phyloP scores from a whole-genome alignment of 306 rosid species.

The Benincasa hispida region DNA sequence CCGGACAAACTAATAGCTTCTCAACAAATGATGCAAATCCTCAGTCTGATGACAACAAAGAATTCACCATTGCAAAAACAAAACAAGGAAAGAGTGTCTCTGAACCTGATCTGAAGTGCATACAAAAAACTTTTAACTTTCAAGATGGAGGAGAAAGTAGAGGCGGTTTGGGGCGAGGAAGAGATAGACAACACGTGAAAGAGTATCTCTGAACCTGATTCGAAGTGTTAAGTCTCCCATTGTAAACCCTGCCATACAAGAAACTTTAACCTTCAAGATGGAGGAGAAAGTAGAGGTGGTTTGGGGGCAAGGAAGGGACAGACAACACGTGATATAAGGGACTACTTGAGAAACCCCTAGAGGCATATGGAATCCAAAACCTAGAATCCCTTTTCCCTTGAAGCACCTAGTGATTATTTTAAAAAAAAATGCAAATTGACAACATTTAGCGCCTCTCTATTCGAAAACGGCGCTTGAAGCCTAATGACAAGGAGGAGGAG shows the following conservation, averaged over 20 bases:
- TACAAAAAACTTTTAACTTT: neutral
- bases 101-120: neutral
- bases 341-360: neutral
- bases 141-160: neutral
- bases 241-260: too few relatives aligned
- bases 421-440: neutral
- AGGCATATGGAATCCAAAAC: neutral
- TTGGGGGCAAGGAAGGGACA: neutral
- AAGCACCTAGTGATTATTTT: neutral
- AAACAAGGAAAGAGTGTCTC: neutral
- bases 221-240: too few relatives aligned
- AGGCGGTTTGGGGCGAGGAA: neutral
- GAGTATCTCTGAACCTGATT: too few relatives aligned
- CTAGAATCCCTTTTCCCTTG: neutral
- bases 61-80: neutral
- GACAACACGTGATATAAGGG: neutral
- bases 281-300: neutral
- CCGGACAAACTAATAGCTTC: neutral
- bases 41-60: neutral
- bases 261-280: neutral
- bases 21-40: neutral
- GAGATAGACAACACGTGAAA: neutral
- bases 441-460: neutral
- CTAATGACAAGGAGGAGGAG: neutral
- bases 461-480: neutral